Evolutionary conservation across 2,329 filamentous ascomycete genomes (phyloP).

Genomic region (Penicillium sp.): DNA sequence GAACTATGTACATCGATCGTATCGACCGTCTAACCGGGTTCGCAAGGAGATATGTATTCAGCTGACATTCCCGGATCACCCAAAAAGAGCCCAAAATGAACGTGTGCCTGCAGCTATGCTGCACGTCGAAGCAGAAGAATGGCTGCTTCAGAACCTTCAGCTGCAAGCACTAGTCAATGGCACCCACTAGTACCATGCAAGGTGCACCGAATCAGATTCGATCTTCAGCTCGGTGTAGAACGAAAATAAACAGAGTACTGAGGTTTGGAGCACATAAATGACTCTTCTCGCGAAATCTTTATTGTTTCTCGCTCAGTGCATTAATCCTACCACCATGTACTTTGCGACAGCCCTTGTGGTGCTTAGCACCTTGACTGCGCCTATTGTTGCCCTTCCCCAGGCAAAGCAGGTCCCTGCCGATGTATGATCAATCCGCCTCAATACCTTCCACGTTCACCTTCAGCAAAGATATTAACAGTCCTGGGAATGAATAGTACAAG

Average conservation of each 20-base stretch:
- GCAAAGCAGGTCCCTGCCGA: not conserved
- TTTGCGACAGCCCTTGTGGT: not conserved
- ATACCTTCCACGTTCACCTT: not conserved
- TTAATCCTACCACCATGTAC: not conserved
- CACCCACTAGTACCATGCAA: not conserved
- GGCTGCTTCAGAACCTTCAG: not conserved
- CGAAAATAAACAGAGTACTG: not conserved
- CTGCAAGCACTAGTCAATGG: not conserved
- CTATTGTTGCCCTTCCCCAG: not conserved
- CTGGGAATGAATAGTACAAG: constrained; percentile 1
- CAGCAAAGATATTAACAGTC: not conserved
- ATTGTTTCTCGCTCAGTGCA: not conserved
- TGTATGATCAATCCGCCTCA: not conserved
- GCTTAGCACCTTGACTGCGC: not conserved
- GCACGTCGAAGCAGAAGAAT: not conserved
- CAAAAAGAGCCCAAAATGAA: not conserved
- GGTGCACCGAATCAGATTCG: not conserved
- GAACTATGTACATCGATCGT: not conserved
- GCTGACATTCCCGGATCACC: not conserved
- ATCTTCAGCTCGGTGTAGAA: not conserved
- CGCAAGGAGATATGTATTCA: not conserved
- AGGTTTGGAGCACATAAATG: not conserved
- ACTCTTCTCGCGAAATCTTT: not conserved
- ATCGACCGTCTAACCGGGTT: not conserved
- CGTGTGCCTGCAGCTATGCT: not conserved